Evolutionary conservation across 306 rosid genomes (phyloP).

Genomic region (Vigna nakashimae): DNA sequence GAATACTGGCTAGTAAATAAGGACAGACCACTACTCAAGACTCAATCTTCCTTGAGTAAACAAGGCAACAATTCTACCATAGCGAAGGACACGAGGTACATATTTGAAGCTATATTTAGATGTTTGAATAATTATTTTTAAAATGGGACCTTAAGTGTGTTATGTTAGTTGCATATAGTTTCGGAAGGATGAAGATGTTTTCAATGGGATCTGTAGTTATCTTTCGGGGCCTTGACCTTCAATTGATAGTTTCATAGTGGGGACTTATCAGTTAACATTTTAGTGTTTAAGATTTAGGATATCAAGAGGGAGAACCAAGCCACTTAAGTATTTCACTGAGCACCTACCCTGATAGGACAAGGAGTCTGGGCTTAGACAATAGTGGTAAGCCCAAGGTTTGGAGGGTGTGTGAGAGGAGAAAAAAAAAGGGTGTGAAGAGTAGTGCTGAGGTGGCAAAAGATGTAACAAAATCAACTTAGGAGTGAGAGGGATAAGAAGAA

Average conservation of each 20-base stretch:
- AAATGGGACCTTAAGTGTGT: slow-evolving; percentile 23
- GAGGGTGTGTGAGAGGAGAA: too few relatives aligned
- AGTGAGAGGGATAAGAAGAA: too few relatives aligned
- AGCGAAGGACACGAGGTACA: slow-evolving; percentile 62
- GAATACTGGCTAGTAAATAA: slow-evolving; percentile 65
- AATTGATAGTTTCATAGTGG: slow-evolving; percentile 24
- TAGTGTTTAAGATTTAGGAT: too few relatives aligned
- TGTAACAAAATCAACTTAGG: too few relatives aligned
- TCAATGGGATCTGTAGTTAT: slow-evolving; percentile 6
- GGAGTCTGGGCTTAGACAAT: too few relatives aligned
- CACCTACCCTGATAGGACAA: not conserved
- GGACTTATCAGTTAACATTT: slow-evolving; percentile 7
- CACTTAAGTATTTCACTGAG: not conserved
- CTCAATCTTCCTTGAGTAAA: slow-evolving; percentile 41
- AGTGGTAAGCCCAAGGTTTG: too few relatives aligned
- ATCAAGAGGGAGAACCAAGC: not conserved
- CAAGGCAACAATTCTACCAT: slow-evolving; percentile 41
- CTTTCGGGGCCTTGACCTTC: slow-evolving; percentile 10
- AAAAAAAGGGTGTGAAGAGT: too few relatives aligned
- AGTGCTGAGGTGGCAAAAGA: too few relatives aligned
- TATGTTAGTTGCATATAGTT: slow-evolving; percentile 16
- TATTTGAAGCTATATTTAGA: slow-evolving; percentile 24
- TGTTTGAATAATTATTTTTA: slow-evolving; percentile 22
- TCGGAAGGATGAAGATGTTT: slow-evolving; percentile 10
- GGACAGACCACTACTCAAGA: slow-evolving; percentile 43